These are phyloP conservation scores for Parsonsia alboflavescens DNA, from an alignment of 257 asterid species.

Conservation along the genomic window DNA sequence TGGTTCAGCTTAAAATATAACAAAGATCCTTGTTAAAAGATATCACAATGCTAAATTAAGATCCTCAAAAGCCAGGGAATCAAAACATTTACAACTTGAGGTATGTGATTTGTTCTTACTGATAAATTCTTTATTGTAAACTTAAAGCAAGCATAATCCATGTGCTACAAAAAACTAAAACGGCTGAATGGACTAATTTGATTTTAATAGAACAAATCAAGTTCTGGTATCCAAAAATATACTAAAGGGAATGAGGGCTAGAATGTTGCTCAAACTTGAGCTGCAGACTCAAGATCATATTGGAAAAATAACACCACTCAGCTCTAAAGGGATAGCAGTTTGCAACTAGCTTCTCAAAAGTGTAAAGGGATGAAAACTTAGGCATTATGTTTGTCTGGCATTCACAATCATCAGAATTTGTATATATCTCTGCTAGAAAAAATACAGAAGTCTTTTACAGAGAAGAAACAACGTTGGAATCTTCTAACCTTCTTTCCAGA, in stretches of 20 bases:
- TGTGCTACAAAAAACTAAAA: not conserved
- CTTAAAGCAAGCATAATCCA: not conserved
- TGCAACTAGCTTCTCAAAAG: not conserved
- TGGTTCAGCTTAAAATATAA: not conserved
- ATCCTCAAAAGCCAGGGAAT: not conserved
- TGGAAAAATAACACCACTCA: not conserved
- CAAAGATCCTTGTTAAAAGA: not conserved
- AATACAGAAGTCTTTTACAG: not conserved
- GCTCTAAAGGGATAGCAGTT: not conserved
- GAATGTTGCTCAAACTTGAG: not conserved
- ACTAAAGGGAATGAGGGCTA: not conserved
- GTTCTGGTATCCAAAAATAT: too few relatives aligned
- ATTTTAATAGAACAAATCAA: not conserved
- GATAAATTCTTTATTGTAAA: not conserved
- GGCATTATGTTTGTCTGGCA: not conserved
- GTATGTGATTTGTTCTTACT: not conserved
- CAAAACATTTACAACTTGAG: not conserved
- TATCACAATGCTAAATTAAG: not conserved
- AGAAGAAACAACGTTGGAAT: not conserved
- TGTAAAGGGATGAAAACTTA: not conserved
- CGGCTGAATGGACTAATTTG: not conserved
- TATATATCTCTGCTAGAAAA: not conserved
- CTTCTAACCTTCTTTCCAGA: not conserved
- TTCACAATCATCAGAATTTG: not conserved
- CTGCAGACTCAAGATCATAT: not conserved